phyloP scores from a whole-genome alignment of 2,329 filamentous ascomycete species.

The Atkinsonella hypoxylon region DNA sequence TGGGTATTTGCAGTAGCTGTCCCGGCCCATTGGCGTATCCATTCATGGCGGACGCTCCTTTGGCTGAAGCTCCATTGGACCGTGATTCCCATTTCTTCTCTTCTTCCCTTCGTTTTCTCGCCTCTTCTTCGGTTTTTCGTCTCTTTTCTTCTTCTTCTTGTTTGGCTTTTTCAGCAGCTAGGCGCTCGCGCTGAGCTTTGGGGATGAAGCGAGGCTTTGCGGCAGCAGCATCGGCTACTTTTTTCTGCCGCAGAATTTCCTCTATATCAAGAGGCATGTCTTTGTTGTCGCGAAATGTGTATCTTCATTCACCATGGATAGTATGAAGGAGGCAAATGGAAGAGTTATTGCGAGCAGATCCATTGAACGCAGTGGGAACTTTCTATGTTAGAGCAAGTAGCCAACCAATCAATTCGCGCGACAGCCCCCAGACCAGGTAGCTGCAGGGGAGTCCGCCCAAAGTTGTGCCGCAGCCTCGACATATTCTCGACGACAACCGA shows the following conservation, averaged over 20 bases:
- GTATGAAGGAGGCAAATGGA: background rate
- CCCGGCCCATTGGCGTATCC: slow-evolving; percentile 13
- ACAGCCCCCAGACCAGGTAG: background rate
- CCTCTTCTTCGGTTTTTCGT: slow-evolving; percentile 39
- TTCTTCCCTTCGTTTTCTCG: slow-evolving; percentile 62
- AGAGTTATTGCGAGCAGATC: background rate
- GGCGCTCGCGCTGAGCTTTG: slow-evolving; percentile 67
- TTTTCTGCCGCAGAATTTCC: slow-evolving; percentile 74
- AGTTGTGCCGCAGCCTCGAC: slow-evolving; percentile 9
- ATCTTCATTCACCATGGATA: background rate
- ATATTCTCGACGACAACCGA: background rate
- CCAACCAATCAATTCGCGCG: slow-evolving; percentile 6
- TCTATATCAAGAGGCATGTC: slow-evolving; percentile 59
- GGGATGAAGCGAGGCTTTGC: slow-evolving; percentile 82
- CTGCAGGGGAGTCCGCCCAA: no score
- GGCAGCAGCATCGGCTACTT: slow-evolving; percentile 70
- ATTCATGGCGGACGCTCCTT: slow-evolving; percentile 10
- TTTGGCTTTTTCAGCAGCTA: slow-evolving; percentile 66
- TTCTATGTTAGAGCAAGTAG: background rate
- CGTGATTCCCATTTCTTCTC: slow-evolving; percentile 25
- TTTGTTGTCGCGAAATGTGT: background rate
- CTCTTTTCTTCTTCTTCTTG: slow-evolving; percentile 53
- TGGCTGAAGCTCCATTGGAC: slow-evolving; percentile 12
- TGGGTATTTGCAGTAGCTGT: slow-evolving; percentile 38
- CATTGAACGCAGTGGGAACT: slow-evolving; percentile 8